Conservation (phyloP, 2,329 filamentous ascomycete species). For the Trichoderma sp. region DNA sequence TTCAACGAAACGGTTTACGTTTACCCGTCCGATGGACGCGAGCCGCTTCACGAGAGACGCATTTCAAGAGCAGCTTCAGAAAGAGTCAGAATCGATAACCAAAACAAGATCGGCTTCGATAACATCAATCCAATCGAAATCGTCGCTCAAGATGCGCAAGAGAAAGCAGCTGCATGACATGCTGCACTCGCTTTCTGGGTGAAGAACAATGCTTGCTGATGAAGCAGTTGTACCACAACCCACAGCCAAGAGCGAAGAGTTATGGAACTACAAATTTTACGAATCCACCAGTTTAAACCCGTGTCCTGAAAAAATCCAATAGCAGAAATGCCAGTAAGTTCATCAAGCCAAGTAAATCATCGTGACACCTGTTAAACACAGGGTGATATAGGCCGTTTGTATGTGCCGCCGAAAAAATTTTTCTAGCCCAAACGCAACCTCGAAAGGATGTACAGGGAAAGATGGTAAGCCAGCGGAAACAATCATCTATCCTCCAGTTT, state of each 20-base stretch:
- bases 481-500: slow-evolving; percentile 70
- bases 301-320: too few relatives aligned
- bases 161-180: slow-evolving; percentile 43
- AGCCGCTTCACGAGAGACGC: background rate
- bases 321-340: background rate
- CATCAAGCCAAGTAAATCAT: background rate
- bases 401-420: slow-evolving; percentile 44
- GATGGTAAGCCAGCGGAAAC: slow-evolving; percentile 55
- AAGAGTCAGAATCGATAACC: background rate
- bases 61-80: background rate
- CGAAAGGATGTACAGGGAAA: slow-evolving; percentile 45
- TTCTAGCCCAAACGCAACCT: slow-evolving; percentile 42
- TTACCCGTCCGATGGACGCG: slow-evolving; percentile 36
- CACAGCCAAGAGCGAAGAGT: background rate
- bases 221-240: background rate
- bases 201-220: background rate
- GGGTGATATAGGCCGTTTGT: background rate
- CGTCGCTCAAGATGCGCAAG: slow-evolving; percentile 39
- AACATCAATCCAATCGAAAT: slow-evolving; percentile 29
- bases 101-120: background rate
- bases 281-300: too few relatives aligned
- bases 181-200: slow-evolving; percentile 38
- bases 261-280: background rate
- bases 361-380: background rate
- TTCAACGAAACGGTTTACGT: slow-evolving; percentile 41